Conservation (phyloP, 768 basidiomycete genomes). For the Psilocybe sp. region DNA sequence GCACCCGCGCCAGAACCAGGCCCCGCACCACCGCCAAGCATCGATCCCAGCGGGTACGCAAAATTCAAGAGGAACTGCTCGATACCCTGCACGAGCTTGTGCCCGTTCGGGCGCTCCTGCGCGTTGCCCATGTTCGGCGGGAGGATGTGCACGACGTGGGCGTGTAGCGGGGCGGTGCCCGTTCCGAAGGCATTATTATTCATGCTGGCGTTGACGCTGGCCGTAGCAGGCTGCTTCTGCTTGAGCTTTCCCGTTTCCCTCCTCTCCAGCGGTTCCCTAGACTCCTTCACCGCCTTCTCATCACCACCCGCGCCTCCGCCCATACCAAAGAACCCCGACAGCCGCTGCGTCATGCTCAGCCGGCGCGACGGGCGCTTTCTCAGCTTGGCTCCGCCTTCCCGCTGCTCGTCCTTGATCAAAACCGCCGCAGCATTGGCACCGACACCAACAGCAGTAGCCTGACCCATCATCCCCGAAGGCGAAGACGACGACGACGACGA, state of each 20-base stretch:
- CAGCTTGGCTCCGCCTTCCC: conserved; percentile 7
- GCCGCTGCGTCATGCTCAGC: conserved; percentile 1
- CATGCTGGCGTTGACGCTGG: background rate
- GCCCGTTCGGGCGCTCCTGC: background rate
- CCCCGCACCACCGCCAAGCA: background rate
- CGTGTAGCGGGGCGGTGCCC: background rate
- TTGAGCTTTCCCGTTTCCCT: background rate
- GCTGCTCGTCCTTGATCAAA: conserved; percentile 14
- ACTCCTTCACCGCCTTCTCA: no score
- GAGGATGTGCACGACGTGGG: background rate
- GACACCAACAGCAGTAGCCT: background rate
- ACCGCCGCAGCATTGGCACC: background rate
- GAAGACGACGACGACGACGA: conserved; percentile 3
- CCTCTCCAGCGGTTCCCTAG: background rate
- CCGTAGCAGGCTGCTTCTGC: background rate
- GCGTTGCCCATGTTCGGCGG: background rate
- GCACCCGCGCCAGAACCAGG: background rate
- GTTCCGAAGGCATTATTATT: background rate
- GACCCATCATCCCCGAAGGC: background rate
- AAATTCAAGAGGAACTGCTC: conserved; percentile 36
- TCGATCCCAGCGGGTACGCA: conserved; percentile 22
- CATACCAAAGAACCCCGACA: conserved; percentile 2
- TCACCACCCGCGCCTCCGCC: no score
- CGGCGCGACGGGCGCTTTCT: background rate
- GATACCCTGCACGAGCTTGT: conserved; percentile 34